phyloP scores from a whole-genome alignment of 164 flowering plant species.

The Vitis rotundifolia region DNA sequence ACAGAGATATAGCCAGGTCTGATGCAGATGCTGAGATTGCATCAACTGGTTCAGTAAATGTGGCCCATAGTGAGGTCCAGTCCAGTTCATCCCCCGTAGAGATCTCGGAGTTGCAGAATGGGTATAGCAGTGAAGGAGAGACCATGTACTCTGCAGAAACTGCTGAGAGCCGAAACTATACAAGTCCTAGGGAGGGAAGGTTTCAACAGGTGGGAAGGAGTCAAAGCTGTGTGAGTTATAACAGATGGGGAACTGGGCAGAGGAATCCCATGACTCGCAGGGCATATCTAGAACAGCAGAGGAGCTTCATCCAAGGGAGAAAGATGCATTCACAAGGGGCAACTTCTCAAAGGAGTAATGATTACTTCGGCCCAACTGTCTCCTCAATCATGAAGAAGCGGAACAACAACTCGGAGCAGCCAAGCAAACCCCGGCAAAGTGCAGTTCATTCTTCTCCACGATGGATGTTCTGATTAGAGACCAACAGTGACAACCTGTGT shows the following conservation, averaged over 20 bases:
- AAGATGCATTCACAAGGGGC: conserved; percentile 76
- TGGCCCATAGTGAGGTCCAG: conserved; percentile 62
- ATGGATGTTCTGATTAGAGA: conserved; percentile 61
- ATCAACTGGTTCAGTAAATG: conserved; percentile 63
- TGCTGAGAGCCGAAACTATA: conserved; percentile 87
- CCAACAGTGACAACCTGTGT: conserved; percentile 11
- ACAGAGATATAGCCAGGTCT: conserved; percentile 22
- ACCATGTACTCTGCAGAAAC: conserved; percentile 99
- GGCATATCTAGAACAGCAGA: conserved; percentile 53
- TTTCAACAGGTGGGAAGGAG: conserved; percentile 83
- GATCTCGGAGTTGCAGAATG: conserved; percentile 34
- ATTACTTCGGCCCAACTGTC: conserved; percentile 82
- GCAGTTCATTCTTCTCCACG: conserved; percentile 73
- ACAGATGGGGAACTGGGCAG: conserved; percentile 68
- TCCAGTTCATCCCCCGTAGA: conserved; percentile 62
- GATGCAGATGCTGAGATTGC: conserved; percentile 43
- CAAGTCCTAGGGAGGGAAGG: conserved; percentile 68
- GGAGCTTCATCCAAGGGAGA: conserved; percentile 61
- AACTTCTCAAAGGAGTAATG: conserved; percentile 73
- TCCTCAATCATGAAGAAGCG: conserved; percentile 92
- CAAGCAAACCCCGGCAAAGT: conserved; percentile 44
- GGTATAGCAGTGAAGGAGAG: conserved; percentile 80
- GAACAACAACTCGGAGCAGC: conserved; percentile 48
- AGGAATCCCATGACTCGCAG: conserved; percentile 44
- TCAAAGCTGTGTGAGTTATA: conserved; percentile 88